Base-by-base conservation (phyloP, 106 monocot genomes). In the Allium cepa region DNA sequence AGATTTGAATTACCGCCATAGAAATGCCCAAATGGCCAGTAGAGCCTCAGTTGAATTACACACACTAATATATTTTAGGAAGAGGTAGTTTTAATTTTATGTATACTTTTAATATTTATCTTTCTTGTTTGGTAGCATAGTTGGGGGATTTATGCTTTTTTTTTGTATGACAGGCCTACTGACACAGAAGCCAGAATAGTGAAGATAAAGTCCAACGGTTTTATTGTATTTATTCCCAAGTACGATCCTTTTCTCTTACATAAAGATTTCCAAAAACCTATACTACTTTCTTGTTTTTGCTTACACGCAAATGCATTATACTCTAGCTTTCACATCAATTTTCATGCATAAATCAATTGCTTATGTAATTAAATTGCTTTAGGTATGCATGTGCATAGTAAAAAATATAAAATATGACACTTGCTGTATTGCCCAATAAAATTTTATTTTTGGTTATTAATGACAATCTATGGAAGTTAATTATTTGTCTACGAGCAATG, bases 21-120 rank as follows among this genome's bases (percentile, higher is more conserved):
- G 97, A 77, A 99, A 99, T 85, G 97, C 97, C 63, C 97, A 99
- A 71, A 99, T 99, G 97, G 97, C 97, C 55, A 86, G 97, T 63
- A 71, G 97, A 64, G 87, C 92, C 26, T 99, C 97, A 47, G 97
- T 99, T 62, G 97, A 99, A 71, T 84, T 99, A 15, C 92, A 99
- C 69, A 99, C 97, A 7, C 80, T 87, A 26, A 87, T 99, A 46
- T 99, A 90, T 76, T 99, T 99, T 75, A 84, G 79, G 71, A 99
- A 92, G 55, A 66, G 89, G 97, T 99, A 71, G 77, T 8, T 10
- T 49, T 17, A 7, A 9, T 56, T 72, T 57, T 46, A 69, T 53
- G 55, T 60, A n/a, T 47, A 8, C 11, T 17, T 13, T 68, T 7
- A 12, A 11, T 68, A 48, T 11, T 56, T 13, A 28, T 69, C 45